A percentile compares a stretch with the other conserved stretches of the same genome.
phyloP scores from a whole-genome alignment of 176 grass and related monocot genomes.

The Aegilops longissima region DNA sequence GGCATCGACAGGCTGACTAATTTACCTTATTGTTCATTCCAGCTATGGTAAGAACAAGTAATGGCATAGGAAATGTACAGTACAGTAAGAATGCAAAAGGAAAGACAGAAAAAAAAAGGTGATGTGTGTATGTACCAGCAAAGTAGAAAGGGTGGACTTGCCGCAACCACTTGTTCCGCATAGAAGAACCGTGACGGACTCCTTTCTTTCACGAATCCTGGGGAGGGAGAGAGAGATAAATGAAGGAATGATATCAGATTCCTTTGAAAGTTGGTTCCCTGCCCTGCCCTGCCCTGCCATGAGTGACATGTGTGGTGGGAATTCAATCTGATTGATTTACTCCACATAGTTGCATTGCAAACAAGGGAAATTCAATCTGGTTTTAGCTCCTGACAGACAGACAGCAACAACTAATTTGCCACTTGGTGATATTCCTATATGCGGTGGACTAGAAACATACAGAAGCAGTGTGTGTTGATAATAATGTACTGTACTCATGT shows the following conservation, averaged over 20 bases:
- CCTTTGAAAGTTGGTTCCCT: not conserved
- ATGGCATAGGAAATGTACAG: not conserved
- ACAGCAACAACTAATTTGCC: not conserved
- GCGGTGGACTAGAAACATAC: too few relatives aligned
- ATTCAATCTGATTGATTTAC: not conserved
- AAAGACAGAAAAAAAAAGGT: not conserved
- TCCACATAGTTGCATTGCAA: not conserved
- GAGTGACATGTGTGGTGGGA: not conserved
- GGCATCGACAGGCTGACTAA: not conserved
- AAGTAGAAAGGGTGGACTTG: constrained; percentile 90
- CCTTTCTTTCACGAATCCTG: constrained; percentile 85
- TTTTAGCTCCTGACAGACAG: not conserved
- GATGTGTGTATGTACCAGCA: constrained; percentile 66
- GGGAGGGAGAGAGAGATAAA: not conserved
- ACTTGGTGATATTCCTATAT: not conserved
- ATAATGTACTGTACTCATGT: not conserved
- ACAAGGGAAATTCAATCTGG: not conserved
- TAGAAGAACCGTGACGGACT: constrained; percentile 87
- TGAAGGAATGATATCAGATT: not conserved
- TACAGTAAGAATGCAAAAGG: not conserved
- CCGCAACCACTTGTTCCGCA: constrained; percentile 95
- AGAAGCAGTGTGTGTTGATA: not conserved
- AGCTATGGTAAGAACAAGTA: too few relatives aligned
- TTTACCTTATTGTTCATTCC: not conserved
- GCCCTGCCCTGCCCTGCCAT: too few relatives aligned